These are phyloP conservation scores for Boletellus dicymbophilus DNA, from an alignment of 1,284 basidiomycete species.

Conservation along the genomic window DNA sequence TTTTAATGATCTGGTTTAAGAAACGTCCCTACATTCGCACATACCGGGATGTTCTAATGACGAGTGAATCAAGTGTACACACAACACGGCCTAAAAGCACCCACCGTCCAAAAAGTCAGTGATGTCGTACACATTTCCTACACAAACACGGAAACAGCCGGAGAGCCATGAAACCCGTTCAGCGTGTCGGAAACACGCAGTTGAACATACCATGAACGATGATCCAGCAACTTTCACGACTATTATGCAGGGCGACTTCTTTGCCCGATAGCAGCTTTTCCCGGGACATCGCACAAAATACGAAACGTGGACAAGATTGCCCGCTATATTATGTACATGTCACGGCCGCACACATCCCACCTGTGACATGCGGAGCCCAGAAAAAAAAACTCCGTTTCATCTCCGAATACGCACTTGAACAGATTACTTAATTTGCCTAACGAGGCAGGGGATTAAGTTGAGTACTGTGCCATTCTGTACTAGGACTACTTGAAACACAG, in stretches of 20 bases:
- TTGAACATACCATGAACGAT: slow-evolving; percentile 73
- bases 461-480: background rate
- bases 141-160: background rate
- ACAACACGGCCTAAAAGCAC: background rate
- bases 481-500: slow-evolving; percentile 1
- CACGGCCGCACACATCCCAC: background rate
- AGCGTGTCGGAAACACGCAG: too few species aligned
- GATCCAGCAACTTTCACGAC: slow-evolving; percentile 81
- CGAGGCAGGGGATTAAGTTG: slow-evolving; percentile 15
- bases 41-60: slow-evolving; percentile 65
- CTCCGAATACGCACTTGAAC: background rate
- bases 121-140: slow-evolving; percentile 74
- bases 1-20: background rate
- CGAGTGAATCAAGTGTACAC: slow-evolving; percentile 9
- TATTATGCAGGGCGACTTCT: slow-evolving; percentile 71
- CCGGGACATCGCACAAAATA: slow-evolving; percentile 18
- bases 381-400: slow-evolving; percentile 5
- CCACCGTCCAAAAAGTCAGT: slow-evolving; percentile 71
- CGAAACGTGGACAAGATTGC: too few species aligned
- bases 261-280: slow-evolving; percentile 34
- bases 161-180: too few species aligned
- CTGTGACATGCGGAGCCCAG: background rate
- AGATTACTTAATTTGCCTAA: background rate
- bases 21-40: background rate
- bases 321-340: too few species aligned